Conservation (phyloP, 768 basidiomycete species). For the Amanita fuliginea region DNA sequence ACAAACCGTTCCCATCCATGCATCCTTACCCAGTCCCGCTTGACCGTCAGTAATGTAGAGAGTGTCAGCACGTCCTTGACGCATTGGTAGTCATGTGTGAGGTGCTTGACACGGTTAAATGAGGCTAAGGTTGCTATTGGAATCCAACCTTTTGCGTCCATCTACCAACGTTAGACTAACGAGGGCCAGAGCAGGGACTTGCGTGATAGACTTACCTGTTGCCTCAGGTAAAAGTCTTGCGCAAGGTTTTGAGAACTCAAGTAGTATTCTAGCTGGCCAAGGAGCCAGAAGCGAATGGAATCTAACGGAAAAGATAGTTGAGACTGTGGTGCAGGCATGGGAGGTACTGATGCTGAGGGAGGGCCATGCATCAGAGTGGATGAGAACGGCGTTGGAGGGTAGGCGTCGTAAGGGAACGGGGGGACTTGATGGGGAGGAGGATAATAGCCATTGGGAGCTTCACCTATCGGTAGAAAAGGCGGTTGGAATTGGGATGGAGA, state of each 20-base stretch:
- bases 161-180: slow-evolving; percentile 37
- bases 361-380: slow-evolving; percentile 16
- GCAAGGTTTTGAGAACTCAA: slow-evolving; percentile 83
- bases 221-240: slow-evolving; percentile 75
- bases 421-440: slow-evolving; percentile 6
- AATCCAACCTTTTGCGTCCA: slow-evolving; percentile 88
- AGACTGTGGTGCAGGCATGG: slow-evolving; percentile 36
- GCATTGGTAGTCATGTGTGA: slow-evolving; percentile 48
- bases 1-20: slow-evolving; percentile 52
- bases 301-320: slow-evolving; percentile 49
- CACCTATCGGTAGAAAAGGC: slow-evolving; percentile 7
- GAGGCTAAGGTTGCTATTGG: slow-evolving; percentile 71
- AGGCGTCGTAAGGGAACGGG: slow-evolving; percentile 9
- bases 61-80: slow-evolving; percentile 62
- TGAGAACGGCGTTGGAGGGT: slow-evolving; percentile 10
- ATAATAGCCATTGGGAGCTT: slow-evolving; percentile 12
- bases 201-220: slow-evolving; percentile 41
- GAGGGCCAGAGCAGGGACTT: slow-evolving; percentile 3
- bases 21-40: slow-evolving; percentile 57
- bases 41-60: slow-evolving; percentile 66
- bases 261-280: slow-evolving; percentile 88
- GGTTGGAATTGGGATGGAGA: slow-evolving; percentile 22
- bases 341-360: slow-evolving; percentile 17
- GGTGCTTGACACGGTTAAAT: slow-evolving; percentile 70
- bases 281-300: slow-evolving; percentile 51